A percentile compares a stretch with the other conserved stretches of the same genome.
Evolutionary conservation across 352 stramenopile genomes (phyloP).

Genomic region (Aphanomyces invadans): DNA sequence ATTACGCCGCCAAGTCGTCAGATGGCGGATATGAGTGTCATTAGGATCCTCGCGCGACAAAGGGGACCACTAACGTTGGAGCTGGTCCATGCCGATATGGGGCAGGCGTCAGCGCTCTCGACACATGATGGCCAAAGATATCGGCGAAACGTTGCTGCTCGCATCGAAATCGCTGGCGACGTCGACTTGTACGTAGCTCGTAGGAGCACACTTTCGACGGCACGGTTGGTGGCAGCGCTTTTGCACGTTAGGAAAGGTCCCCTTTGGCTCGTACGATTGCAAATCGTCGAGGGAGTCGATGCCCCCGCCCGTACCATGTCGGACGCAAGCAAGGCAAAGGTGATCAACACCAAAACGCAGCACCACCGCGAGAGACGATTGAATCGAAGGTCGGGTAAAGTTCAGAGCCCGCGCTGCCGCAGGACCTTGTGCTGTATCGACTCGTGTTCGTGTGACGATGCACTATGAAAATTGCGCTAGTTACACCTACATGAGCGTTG

Average conservation of each 20-base stretch:
- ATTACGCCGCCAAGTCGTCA: no score
- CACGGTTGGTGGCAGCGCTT: background rate
- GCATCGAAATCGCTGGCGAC: background rate
- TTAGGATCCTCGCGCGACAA: no score
- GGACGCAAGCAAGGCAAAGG: constrained; percentile 29
- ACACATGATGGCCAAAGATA: constrained; percentile 10
- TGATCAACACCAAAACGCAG: constrained; percentile 23
- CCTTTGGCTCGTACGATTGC: no score
- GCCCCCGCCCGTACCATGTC: constrained; percentile 26
- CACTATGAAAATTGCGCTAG: no score
- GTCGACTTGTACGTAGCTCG: constrained; percentile 5
- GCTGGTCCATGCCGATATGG: no score
- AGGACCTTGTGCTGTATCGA: no score
- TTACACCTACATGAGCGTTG: no score
- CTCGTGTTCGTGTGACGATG: no score
- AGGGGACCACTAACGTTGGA: no score
- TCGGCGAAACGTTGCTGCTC: background rate
- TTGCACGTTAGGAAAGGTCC: background rate
- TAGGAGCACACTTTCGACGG: background rate
- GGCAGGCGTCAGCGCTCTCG: background rate
- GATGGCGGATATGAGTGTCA: no score
- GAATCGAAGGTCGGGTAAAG: no score
- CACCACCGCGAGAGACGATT: constrained; percentile 27
- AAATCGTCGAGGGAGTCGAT: background rate
- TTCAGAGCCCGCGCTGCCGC: no score